Percentiles rank a stretch among this genome's conserved stretches.
Conservation (phyloP, 768 basidiomycete species). For the Pleurotus ostreatus region DNA sequence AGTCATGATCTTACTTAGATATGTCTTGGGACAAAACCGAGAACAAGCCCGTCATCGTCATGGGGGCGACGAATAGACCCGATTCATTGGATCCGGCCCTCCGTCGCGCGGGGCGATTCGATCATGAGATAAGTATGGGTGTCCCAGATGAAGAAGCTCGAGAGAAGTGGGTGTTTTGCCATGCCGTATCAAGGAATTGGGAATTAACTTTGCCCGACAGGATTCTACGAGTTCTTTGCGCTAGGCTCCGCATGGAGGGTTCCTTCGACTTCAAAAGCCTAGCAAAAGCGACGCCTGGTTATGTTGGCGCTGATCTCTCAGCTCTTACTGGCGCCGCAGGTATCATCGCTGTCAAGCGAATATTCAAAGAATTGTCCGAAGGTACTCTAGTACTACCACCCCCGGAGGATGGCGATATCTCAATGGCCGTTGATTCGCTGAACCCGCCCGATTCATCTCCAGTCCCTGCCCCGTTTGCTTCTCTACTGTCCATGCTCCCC, state of each 20-base stretch:
- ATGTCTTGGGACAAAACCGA: constrained; percentile 94
- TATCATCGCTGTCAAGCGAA: constrained; percentile 93
- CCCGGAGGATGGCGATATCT: constrained; percentile 23
- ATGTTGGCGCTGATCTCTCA: constrained; percentile 92
- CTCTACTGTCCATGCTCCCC: constrained; percentile 35
- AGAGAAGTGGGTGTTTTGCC: constrained; percentile 61
- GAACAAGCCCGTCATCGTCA: constrained; percentile 89
- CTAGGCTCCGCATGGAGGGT: constrained; percentile 80
- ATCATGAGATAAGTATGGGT: constrained; percentile 96
- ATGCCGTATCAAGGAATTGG: background rate
- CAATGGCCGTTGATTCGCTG: constrained; percentile 40
- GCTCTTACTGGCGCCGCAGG: constrained; percentile 92
- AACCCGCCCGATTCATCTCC: constrained; percentile 7
- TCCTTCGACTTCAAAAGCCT: constrained; percentile 83
- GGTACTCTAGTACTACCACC: constrained; percentile 57
- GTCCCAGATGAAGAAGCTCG: constrained; percentile 92
- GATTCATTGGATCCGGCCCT: constrained; percentile 94
- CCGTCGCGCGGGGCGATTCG: constrained; percentile 90
- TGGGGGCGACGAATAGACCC: constrained; percentile 94
- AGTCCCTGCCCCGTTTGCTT: constrained; percentile 13
- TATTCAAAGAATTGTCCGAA: constrained; percentile 78
- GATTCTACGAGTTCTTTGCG: constrained; percentile 82
- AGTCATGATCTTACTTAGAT: constrained; percentile 41
- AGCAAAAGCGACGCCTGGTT: constrained; percentile 94
- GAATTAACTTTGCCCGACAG: constrained; percentile 34